Percentiles rank a stretch among this genome's conserved stretches.
These are phyloP conservation scores for Clitocybe nebularis DNA, from an alignment of 1,284 basidiomycete genomes.

Conservation along the genomic window DNA sequence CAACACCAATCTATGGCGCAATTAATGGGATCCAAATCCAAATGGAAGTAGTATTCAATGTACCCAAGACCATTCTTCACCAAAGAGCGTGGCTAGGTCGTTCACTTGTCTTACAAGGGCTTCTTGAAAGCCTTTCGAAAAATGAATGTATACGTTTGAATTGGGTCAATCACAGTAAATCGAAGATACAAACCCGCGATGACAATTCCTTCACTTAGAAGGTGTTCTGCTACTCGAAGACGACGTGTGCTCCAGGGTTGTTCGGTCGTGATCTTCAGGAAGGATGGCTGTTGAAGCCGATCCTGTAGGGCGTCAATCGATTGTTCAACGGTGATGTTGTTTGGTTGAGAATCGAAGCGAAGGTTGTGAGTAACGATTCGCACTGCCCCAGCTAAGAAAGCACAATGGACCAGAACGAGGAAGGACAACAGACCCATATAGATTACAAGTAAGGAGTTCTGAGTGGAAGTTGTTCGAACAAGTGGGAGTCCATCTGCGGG, in stretches of 20 bases:
- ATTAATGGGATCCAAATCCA: no score
- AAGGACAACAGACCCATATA: no score
- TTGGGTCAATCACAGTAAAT: conserved; percentile 20
- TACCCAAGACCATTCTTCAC: conserved; percentile 50
- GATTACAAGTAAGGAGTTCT: no score
- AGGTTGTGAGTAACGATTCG: conserved; percentile 51
- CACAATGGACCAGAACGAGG: no score
- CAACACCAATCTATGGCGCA: conserved; percentile 57
- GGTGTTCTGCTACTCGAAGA: conserved; percentile 41
- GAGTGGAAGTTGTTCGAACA: no score
- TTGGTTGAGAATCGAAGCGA: conserved; percentile 49
- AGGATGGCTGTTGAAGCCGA: conserved; percentile 34
- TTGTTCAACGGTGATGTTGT: conserved; percentile 46
- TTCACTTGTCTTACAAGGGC: conserved; percentile 54
- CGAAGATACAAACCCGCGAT: conserved; percentile 32
- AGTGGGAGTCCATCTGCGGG: no score
- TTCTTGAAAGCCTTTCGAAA: conserved; percentile 51
- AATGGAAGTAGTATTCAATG: no score
- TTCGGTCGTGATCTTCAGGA: conserved; percentile 32
- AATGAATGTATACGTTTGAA: conserved; percentile 14
- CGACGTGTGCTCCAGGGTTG: conserved; percentile 51
- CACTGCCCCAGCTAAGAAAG: conserved; percentile 28
- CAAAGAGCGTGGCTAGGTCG: conserved; percentile 57
- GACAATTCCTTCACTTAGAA: conserved; percentile 37
- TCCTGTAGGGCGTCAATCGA: conserved; percentile 40